A percentile compares a stretch with the other conserved stretches of the same genome.
Evolutionary conservation across 1,139 yeast genomes (phyloP).

Genomic region (Yamadazyma sp.): DNA sequence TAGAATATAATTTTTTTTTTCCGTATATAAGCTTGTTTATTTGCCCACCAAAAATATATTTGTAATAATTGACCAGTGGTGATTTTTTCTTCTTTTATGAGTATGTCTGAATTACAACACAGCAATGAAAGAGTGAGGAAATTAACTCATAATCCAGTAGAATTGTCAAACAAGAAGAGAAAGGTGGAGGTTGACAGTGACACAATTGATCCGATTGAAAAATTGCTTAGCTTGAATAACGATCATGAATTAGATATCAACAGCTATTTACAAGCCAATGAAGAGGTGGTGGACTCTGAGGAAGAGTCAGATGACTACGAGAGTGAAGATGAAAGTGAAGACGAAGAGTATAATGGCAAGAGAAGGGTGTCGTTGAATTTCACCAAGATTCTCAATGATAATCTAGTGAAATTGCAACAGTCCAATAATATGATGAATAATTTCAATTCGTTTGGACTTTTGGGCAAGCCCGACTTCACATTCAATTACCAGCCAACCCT

Average conservation of each 20-base stretch:
- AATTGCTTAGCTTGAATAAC: conserved; percentile 38
- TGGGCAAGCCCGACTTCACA: conserved; percentile 19
- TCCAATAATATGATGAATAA: conserved; percentile 20
- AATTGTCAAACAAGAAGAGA: conserved; percentile 10
- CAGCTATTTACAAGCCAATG: conserved; percentile 7
- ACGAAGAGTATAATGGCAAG: conserved; percentile 12
- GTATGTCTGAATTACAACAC: conserved; percentile 17
- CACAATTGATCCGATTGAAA: conserved; percentile 47
- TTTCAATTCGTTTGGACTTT: conserved; percentile 35
- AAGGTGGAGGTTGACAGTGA: conserved; percentile 18
- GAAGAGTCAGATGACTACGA: conserved; percentile 8
- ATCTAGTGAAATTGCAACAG: conserved; percentile 34
- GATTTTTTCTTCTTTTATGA: conserved; percentile 4
- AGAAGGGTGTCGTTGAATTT: conserved; percentile 31
- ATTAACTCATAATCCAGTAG: conserved; percentile 8
- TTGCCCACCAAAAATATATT: conserved; percentile 4
- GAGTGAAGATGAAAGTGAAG: conserved; percentile 12
- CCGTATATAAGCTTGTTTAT: conserved; percentile 1
- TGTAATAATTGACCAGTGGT: neutral
- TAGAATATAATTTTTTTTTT: neutral
- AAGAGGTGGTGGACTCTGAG: conserved; percentile 8
- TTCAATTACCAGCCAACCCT: conserved; percentile 4
- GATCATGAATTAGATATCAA: conserved; percentile 30
- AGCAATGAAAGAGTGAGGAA: conserved; percentile 34
- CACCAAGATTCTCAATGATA: conserved; percentile 42